These are phyloP conservation scores for Neurospora sp. DNA, from an alignment of 2,329 filamentous ascomycete species.

Conservation along the genomic window DNA sequence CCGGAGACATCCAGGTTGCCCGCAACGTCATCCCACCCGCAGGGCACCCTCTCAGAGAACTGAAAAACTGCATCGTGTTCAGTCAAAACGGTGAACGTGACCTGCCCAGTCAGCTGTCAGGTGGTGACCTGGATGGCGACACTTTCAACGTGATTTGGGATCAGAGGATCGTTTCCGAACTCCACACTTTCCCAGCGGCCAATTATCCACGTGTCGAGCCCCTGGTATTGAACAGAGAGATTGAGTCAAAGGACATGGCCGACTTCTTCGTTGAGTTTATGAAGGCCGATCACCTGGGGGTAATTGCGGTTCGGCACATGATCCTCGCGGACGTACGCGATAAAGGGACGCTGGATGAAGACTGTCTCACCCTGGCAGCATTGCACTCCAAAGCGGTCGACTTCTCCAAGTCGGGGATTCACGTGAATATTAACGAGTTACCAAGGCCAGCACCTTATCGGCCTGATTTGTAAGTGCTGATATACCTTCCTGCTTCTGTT, in stretches of 20 bases:
- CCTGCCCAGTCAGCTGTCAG: slow-evolving; percentile 67
- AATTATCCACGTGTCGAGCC: slow-evolving; percentile 56
- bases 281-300: slow-evolving; percentile 53
- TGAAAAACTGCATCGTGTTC: slow-evolving; percentile 72
- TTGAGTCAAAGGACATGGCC: slow-evolving; percentile 58
- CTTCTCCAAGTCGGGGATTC: slow-evolving; percentile 65
- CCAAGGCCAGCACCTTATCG: slow-evolving; percentile 30
- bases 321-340: slow-evolving; percentile 47
- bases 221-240: slow-evolving; percentile 48
- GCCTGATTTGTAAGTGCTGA: slow-evolving; percentile 46
- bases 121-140: slow-evolving; percentile 79
- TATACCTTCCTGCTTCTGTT: not conserved
- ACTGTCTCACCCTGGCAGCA: slow-evolving; percentile 47
- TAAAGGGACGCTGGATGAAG: slow-evolving; percentile 38
- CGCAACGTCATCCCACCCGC: slow-evolving; percentile 50
- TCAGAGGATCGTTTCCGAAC: slow-evolving; percentile 25
- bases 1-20: slow-evolving; percentile 66
- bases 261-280: slow-evolving; percentile 76
- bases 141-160: slow-evolving; percentile 76
- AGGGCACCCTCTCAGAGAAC: slow-evolving; percentile 47
- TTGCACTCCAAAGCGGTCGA: slow-evolving; percentile 65
- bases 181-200: slow-evolving; percentile 46
- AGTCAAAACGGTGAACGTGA: slow-evolving; percentile 62
- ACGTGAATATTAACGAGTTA: slow-evolving; percentile 37
- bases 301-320: slow-evolving; percentile 56